phyloP scores from a whole-genome alignment of 2,329 filamentous ascomycete species.

The Fusarium siculi region DNA sequence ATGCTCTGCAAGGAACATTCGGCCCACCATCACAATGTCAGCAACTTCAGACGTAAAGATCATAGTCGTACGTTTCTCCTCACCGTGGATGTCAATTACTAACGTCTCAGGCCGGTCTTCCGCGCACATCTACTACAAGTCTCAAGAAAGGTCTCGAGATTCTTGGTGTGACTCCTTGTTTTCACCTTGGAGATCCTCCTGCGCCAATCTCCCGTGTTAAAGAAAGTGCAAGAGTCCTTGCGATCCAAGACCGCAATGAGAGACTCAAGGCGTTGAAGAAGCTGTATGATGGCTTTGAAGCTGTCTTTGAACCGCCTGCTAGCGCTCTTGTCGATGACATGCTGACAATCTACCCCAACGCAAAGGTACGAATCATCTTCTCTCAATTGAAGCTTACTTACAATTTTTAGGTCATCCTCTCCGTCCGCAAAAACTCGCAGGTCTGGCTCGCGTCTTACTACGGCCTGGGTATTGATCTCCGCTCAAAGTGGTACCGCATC shows the following conservation, averaged over 20 bases:
- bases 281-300: slow-evolving; percentile 31
- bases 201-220: slow-evolving; percentile 27
- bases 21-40: slow-evolving; percentile 2
- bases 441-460: slow-evolving; percentile 35
- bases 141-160: slow-evolving; percentile 36
- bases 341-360: slow-evolving; percentile 26
- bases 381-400: not conserved
- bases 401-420: slow-evolving; percentile 20
- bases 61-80: slow-evolving; percentile 19
- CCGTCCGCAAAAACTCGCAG: slow-evolving; percentile 31
- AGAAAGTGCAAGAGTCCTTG: slow-evolving; percentile 29
- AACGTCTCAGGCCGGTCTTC: slow-evolving; percentile 20
- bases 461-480: slow-evolving; percentile 32
- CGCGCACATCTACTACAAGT: slow-evolving; percentile 33
- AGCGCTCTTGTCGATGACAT: slow-evolving; percentile 33
- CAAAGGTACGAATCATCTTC: slow-evolving; percentile 1
- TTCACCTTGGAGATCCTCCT: slow-evolving; percentile 35
- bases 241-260: slow-evolving; percentile 24
- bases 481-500: slow-evolving; percentile 25
- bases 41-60: slow-evolving; percentile 21
- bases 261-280: slow-evolving; percentile 28
- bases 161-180: slow-evolving; percentile 25
- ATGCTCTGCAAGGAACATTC: not conserved
- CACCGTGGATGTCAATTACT: not conserved
- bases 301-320: slow-evolving; percentile 34